Percentiles rank a stretch among this genome's conserved stretches.
Evolutionary conservation across 2,329 filamentous ascomycete genomes (phyloP).

Genomic region (Delphinella strobiligena): DNA sequence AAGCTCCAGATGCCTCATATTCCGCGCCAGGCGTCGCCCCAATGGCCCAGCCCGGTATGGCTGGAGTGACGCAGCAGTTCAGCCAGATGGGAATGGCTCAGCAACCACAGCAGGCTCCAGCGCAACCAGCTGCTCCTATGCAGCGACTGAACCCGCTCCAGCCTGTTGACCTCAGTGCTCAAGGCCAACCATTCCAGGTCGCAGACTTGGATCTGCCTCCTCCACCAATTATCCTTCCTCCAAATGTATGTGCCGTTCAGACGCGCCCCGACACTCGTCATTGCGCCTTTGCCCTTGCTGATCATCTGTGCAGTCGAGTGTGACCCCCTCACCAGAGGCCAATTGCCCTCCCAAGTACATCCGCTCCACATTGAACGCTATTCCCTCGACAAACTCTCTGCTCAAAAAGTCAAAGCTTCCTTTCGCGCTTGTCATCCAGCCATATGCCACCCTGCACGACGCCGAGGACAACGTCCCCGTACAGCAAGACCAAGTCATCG

Average conservation of each 20-base stretch:
- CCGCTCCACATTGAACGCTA: slow-evolving; percentile 85
- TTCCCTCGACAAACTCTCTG: slow-evolving; percentile 82
- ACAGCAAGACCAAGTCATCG: slow-evolving; percentile 94
- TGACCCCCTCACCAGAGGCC: slow-evolving; percentile 78
- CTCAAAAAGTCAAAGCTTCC: slow-evolving; percentile 95
- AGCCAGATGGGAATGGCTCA: slow-evolving; percentile 58
- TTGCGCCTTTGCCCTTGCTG: slow-evolving; percentile 9
- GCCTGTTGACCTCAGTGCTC: slow-evolving; percentile 62
- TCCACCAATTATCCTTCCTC: slow-evolving; percentile 78
- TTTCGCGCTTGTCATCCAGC: slow-evolving; percentile 91
- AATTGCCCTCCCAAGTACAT: slow-evolving; percentile 93
- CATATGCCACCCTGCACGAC: slow-evolving; percentile 86
- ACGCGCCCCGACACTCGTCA: background rate
- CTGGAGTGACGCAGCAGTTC: slow-evolving; percentile 72
- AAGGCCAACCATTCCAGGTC: slow-evolving; percentile 89
- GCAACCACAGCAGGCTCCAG: slow-evolving; percentile 32
- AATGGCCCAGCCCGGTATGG: slow-evolving; percentile 19
- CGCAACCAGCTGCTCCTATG: slow-evolving; percentile 39
- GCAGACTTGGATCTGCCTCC: slow-evolving; percentile 84
- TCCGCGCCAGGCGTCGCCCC: slow-evolving; percentile 36
- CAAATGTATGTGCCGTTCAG: slow-evolving; percentile 87
- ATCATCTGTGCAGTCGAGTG: slow-evolving; percentile 52
- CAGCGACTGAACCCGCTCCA: slow-evolving; percentile 73
- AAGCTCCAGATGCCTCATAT: slow-evolving; percentile 57
- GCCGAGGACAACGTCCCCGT: slow-evolving; percentile 83